Conservation (phyloP, 176 grass and related monocot genomes). For the Elaeis guineensis region DNA sequence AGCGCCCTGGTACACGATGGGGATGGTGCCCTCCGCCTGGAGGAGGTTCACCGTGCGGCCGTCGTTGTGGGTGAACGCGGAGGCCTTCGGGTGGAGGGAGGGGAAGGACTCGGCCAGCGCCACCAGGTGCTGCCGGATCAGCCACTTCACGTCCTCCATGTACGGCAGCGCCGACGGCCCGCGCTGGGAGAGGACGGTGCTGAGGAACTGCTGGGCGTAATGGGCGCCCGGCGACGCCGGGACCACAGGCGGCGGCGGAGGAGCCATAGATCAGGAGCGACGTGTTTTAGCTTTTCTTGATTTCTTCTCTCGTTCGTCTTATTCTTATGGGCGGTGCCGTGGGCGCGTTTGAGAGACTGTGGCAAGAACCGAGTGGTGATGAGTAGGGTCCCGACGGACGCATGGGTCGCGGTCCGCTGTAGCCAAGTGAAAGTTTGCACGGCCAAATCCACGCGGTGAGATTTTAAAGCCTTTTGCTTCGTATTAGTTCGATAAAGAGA, state of each 20-base stretch:
- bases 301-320: too few species aligned
- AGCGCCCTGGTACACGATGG: slow-evolving; percentile 60
- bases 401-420: too few species aligned
- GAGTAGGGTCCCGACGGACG: too few species aligned
- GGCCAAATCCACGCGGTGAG: too few species aligned
- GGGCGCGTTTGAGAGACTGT: too few species aligned
- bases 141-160: slow-evolving; percentile 84
- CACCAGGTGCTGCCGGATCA: slow-evolving; percentile 88
- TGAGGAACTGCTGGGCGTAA: slow-evolving; percentile 85
- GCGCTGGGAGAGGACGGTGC: slow-evolving; percentile 64
- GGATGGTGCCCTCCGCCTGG: slow-evolving; percentile 72
- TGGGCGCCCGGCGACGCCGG: slow-evolving; percentile 32
- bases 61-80: slow-evolving; percentile 88
- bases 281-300: too few species aligned
- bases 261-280: slow-evolving; percentile 16
- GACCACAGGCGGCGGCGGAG: slow-evolving; percentile 23
- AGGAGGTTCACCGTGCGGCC: slow-evolving; percentile 65
- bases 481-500: too few species aligned
- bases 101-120: slow-evolving; percentile 58
- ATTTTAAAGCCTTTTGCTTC: too few species aligned
- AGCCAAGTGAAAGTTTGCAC: too few species aligned
- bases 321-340: too few species aligned
- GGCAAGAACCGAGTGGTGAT: too few species aligned
- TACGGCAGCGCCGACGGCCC: slow-evolving; percentile 63
- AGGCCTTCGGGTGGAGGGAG: slow-evolving; percentile 71